Evolutionary conservation across 768 basidiomycete genomes (phyloP), one percentile per base, ranked within the genome.

Genomic region (Hericium rajendrae): DNA sequence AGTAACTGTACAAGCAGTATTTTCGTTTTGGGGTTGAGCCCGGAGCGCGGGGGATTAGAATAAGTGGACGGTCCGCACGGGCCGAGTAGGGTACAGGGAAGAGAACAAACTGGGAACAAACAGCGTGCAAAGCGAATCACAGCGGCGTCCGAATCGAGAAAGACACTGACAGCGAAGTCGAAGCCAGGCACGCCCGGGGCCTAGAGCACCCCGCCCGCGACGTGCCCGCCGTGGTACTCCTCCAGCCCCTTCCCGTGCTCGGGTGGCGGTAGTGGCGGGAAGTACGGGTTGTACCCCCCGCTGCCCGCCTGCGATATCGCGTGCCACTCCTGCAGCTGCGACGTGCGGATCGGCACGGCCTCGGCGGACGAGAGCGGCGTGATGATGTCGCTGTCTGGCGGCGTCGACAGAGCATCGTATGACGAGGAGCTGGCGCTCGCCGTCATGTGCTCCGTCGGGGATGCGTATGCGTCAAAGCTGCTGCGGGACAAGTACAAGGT

Each of bases 291-390:
- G 53, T 61, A 63, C 41, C 56, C 60, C 38, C 60, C 57, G 38
- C 60, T 60, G 54, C 60, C 60, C 9, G 57, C 60, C 41, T 61
- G 60, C 41, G 60, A 54, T 4, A 63, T 54, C 38, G 60, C 57
- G 8, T 61, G 60, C 62, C 62, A 63, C 54, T 63, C 62, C 52
- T 63, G 62, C n/a, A 61, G 10, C 43, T 63, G 62, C 10, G 62
- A 48, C 3, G 62, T n/a, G 10, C 57, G 62, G 49, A 63, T 56
- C 28, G 62, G 62, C 8, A 55, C 62, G 38, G 57, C 51, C 53
- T 63, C 62, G 38, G 57, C 60, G 2, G 62, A 63, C n/a, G 62
- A 63, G 55, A 63, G 53, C n/a, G 62, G 62, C 18, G 62, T 63
- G 49, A 63, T 63, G 49, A 63, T 59, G 38, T 63, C 62, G 28